These are phyloP conservation scores for Chlorella sp. DNA, from an alignment of 139 green algal species.

Conservation along the genomic window DNA sequence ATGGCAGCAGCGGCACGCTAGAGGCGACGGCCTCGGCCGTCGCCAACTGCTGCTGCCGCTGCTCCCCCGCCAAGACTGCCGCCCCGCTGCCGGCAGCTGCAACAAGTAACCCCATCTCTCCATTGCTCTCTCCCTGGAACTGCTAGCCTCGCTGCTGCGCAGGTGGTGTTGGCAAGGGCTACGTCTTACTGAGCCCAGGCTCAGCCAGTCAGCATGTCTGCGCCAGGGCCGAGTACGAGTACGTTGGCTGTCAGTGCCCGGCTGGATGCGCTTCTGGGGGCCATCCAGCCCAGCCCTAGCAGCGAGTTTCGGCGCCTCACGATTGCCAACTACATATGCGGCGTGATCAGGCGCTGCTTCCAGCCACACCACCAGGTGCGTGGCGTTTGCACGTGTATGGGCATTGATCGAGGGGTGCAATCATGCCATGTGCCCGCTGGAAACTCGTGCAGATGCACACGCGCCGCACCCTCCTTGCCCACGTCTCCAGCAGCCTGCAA, in stretches of 20 bases:
- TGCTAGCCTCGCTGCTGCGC: too few species aligned
- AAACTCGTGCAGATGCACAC: not conserved
- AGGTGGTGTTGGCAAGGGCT: too few species aligned
- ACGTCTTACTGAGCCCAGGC: too few species aligned
- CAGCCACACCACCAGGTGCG: conserved; percentile 27
- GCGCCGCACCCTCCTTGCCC: not conserved
- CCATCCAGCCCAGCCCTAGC: conserved; percentile 32
- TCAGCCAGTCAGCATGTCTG: not conserved
- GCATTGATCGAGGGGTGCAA: not conserved
- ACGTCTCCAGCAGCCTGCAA: not conserved
- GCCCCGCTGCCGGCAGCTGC: too few species aligned
- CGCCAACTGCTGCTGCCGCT: too few species aligned
- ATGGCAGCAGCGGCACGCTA: not conserved
- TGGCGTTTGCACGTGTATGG: not conserved
- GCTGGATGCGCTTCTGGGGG: conserved; percentile 32
- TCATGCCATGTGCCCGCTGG: not conserved
- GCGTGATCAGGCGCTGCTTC: conserved; percentile 42
- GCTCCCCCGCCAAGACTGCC: too few species aligned
- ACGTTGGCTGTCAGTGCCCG: not conserved
- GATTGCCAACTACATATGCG: conserved; percentile 32
- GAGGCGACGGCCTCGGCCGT: not conserved
- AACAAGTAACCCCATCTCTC: too few species aligned
- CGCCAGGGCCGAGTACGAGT: not conserved
- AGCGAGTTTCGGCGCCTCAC: conserved; percentile 35
- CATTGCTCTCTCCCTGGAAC: too few species aligned